phyloP scores from a whole-genome alignment of 495 filamentous ascomycete genomes.

The Penicillium argentinense region DNA sequence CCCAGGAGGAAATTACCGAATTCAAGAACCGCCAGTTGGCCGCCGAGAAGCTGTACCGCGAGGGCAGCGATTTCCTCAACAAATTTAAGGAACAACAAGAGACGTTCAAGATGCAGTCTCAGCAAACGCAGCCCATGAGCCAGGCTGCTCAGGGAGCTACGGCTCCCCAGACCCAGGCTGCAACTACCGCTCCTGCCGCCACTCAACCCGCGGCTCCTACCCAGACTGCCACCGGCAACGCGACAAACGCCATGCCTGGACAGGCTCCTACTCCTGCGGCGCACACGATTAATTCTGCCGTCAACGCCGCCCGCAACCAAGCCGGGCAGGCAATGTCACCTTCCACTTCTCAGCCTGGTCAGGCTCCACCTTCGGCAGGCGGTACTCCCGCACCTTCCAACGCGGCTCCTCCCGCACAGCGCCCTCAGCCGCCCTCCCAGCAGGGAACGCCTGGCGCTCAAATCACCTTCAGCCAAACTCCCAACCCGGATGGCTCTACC shows the following conservation, averaged over 20 bases:
- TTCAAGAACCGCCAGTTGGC: slow-evolving; percentile 43
- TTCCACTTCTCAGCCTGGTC: slow-evolving; percentile 37
- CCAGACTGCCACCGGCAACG: slow-evolving; percentile 23
- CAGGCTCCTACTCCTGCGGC: slow-evolving; percentile 46
- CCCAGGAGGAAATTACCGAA: slow-evolving; percentile 43
- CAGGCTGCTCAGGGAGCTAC: slow-evolving; percentile 17
- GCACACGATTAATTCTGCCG: slow-evolving; percentile 54
- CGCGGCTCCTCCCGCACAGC: slow-evolving; percentile 49
- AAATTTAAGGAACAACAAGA: slow-evolving; percentile 53
- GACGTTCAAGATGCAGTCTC: slow-evolving; percentile 40
- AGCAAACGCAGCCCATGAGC: slow-evolving; percentile 36
- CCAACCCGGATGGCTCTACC: slow-evolving; percentile 35
- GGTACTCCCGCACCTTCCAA: slow-evolving; percentile 37
- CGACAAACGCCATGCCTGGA: slow-evolving; percentile 30
- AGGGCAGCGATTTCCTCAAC: slow-evolving; percentile 45
- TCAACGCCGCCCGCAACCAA: slow-evolving; percentile 52
- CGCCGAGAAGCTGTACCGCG: slow-evolving; percentile 46
- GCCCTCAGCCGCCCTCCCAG: slow-evolving; percentile 38
- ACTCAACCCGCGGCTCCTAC: slow-evolving; percentile 20
- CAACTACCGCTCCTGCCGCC: slow-evolving; percentile 16
- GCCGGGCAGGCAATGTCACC: slow-evolving; percentile 43
- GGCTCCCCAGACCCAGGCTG: slow-evolving; percentile 10
- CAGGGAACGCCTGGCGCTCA: slow-evolving; percentile 42
- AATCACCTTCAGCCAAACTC: slow-evolving; percentile 36
- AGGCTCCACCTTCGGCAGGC: slow-evolving; percentile 40